Evolutionary conservation across 1,284 basidiomycete species (phyloP).

Genomic region (Apiotrichum siamense): DNA sequence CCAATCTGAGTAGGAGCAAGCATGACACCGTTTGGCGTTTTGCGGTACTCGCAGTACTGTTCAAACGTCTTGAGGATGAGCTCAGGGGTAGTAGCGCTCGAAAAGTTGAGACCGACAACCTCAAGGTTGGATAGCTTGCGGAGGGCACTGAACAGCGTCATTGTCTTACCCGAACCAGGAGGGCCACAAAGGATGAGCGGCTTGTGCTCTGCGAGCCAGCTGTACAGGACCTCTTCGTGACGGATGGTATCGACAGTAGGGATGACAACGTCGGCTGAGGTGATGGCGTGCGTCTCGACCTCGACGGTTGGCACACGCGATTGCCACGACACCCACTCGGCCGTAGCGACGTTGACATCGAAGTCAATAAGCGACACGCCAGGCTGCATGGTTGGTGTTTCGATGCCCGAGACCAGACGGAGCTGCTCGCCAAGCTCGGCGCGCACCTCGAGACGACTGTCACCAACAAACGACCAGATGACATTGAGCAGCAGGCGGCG

Average conservation of each 20-base stretch:
- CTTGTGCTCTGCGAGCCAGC: conserved; percentile 98
- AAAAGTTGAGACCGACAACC: conserved; percentile 98
- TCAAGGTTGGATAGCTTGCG: conserved; percentile 98
- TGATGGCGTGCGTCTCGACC: conserved; percentile 93
- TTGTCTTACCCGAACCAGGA: conserved; percentile 98
- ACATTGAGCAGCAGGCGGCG: conserved; percentile 88
- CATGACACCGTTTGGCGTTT: conserved; percentile 94
- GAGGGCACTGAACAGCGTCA: conserved; percentile 98
- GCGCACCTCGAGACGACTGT: conserved; percentile 82
- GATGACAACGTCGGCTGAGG: conserved; percentile 91
- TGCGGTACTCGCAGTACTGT: conserved; percentile 98
- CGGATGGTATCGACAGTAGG: conserved; percentile 98
- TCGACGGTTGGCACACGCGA: conserved; percentile 88
- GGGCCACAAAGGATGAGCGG: conserved; percentile 98
- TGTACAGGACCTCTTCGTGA: conserved; percentile 97
- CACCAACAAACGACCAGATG: conserved; percentile 97
- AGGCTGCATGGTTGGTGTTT: conserved; percentile 67
- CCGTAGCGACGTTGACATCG: conserved; percentile 79
- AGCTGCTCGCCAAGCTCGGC: conserved; percentile 87
- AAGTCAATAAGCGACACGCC: conserved; percentile 90
- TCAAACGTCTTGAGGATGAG: conserved; percentile 98
- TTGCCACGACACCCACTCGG: conserved; percentile 91
- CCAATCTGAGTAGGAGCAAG: conserved; percentile 92
- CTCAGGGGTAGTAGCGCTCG: conserved; percentile 96
- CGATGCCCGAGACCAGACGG: conserved; percentile 76